phyloP scores from a whole-genome alignment of 441 rosid genomes.

The Mallotus japonicus region DNA sequence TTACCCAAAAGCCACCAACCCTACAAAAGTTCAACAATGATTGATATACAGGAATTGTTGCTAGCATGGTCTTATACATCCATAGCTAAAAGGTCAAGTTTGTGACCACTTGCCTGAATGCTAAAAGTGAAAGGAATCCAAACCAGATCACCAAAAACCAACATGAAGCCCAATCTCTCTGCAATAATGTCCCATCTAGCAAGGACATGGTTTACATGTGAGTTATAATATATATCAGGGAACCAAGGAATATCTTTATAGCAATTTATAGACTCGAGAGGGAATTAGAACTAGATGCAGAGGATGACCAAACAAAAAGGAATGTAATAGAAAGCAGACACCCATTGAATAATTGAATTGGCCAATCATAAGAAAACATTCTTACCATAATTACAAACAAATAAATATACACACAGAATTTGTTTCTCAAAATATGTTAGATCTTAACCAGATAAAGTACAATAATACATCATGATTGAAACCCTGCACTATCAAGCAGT shows the following conservation, averaged over 20 bases:
- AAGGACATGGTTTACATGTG: conserved; percentile 11
- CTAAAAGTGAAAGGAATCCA: conserved; percentile 97
- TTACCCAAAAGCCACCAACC: conserved; percentile 95
- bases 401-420: background rate
- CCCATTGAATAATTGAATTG: background rate
- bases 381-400: background rate
- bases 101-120: conserved; percentile 67
- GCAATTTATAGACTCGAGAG: background rate
- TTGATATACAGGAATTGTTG: conserved; percentile 14
- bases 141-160: conserved; percentile 89
- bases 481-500: background rate
- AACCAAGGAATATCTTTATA: conserved; percentile 2
- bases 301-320: background rate
- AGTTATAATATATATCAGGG: background rate
- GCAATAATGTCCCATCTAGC: conserved; percentile 95
- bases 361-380: background rate
- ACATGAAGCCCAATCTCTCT: conserved; percentile 92
- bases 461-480: background rate
- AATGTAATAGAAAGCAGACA: background rate
- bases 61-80: background rate
- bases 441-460: background rate
- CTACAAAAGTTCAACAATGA: conserved; percentile 32
- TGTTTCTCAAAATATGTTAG: background rate
- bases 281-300: background rate
- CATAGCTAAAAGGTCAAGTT: conserved; percentile 2